These are phyloP conservation scores for Cryptomeria japonica DNA, from an alignment of 75 land plant genomes.

Conservation along the genomic window DNA sequence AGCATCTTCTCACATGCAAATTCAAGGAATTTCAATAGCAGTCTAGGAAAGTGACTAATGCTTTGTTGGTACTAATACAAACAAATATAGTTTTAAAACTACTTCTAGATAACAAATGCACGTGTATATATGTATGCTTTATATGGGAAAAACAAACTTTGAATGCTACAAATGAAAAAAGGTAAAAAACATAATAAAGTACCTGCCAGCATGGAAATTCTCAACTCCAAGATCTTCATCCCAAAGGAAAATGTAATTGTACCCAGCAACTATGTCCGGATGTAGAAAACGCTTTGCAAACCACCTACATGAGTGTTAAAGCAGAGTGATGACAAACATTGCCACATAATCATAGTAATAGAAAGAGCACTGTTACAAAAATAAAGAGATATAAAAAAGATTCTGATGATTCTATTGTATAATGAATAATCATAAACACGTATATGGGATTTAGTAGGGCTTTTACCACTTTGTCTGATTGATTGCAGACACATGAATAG, in stretches of 20 bases:
- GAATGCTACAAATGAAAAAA: background rate
- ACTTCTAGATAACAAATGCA: background rate
- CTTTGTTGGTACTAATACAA: background rate
- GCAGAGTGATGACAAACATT: background rate
- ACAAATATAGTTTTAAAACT: background rate
- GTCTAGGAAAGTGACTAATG: background rate
- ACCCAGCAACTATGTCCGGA: conserved; percentile 82
- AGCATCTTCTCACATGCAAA: background rate
- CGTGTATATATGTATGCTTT: background rate
- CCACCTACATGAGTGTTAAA: conserved; percentile 60
- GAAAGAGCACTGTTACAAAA: background rate
- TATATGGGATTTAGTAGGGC: background rate
- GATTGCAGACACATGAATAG: conserved; percentile 65
- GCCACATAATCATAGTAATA: background rate
- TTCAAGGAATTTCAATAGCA: background rate
- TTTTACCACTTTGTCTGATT: conserved; percentile 13
- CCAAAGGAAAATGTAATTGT: conserved; percentile 89
- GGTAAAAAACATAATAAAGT: conserved; percentile 3
- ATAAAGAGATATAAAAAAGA: background rate
- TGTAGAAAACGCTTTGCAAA: conserved; percentile 97
- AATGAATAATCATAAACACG: background rate
- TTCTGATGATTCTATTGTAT: background rate
- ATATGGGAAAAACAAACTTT: background rate
- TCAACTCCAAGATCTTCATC: conserved; percentile 96
- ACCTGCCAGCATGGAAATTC: conserved; percentile 74